Base-by-base conservation (phyloP, 1,284 basidiomycete genomes). In the Irpex sp. region DNA sequence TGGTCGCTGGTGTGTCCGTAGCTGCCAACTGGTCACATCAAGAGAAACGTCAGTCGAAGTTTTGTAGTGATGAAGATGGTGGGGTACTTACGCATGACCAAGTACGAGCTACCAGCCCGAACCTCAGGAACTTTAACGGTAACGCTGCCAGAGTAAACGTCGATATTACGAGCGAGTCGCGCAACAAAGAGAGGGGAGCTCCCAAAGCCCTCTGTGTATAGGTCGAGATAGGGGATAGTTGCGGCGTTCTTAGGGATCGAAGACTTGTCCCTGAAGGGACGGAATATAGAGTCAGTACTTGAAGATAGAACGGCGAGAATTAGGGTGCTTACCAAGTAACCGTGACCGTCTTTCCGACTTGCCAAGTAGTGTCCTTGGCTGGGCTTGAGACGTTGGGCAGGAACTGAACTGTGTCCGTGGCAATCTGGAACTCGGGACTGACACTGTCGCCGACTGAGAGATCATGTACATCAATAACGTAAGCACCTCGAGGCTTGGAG, bases 161-260 rank as follows among this genome's bases (percentile, higher is more conserved):
- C 53, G 37, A 61, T 26, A 26, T 61, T 61, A 39, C 39, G 46
- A 39, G 60, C 60, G 4, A 61, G 60, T 15, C 60, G n/a, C 4
- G 60, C 31, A 6, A 61, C 60, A 15, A 61, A 61, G 36, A 61
- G 53, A 9, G 53, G n/a, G 53, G 53, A 26, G 60, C 60, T 54
- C 9, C 53, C 54, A 39, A 43, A 47, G 17, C 35, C 43, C 21
- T 56, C 53, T n/a, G 60, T 61, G 39, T 55, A 61, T 15, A 61
- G 39, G 60, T 61, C 60, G 19, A 57, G 26, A 43, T 61, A 61
- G 31, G 37, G 60, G 6, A 61, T 26, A 13, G 54, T 51, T 21
- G 60, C 60, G 7, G 60, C n/a, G 35, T 61, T 61, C 13, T 51
- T 21, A 26, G 60, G 60, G 7, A 46, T 53, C 13, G 60, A 9